phyloP scores from a whole-genome alignment of 1,284 basidiomycete genomes.

The Sanghuangporus sanghuang region DNA sequence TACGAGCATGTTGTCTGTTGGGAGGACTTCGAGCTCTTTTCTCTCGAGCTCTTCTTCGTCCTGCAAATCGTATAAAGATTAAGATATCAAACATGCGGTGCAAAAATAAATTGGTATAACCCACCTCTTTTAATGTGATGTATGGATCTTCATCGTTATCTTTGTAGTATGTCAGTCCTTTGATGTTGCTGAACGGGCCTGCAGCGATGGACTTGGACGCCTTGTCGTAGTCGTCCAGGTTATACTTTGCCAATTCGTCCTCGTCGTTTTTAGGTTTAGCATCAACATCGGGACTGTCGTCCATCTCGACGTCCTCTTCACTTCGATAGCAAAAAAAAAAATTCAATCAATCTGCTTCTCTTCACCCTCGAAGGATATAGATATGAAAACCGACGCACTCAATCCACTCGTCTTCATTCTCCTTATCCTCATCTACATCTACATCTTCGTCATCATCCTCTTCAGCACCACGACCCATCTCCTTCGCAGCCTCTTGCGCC shows the following conservation, averaged over 20 bases:
- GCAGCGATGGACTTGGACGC: slow-evolving; percentile 66
- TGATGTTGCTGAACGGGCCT: slow-evolving; percentile 95
- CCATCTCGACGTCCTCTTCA: slow-evolving; percentile 55
- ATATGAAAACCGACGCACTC: slow-evolving; percentile 61
- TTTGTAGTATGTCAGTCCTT: slow-evolving; percentile 89
- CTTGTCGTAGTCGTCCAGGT: slow-evolving; percentile 92
- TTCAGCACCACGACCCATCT: slow-evolving; percentile 59
- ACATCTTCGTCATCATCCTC: slow-evolving; percentile 48
- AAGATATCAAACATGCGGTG: background rate
- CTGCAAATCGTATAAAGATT: slow-evolving; percentile 24
- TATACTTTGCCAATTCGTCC: slow-evolving; percentile 87
- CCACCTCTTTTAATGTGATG: slow-evolving; percentile 90
- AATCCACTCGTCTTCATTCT: slow-evolving; percentile 60
- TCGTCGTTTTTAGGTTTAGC: slow-evolving; percentile 37
- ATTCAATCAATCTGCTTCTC: slow-evolving; percentile 13
- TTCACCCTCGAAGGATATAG: slow-evolving; percentile 11
- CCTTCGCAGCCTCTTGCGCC: slow-evolving; percentile 71
- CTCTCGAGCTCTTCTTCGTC: slow-evolving; percentile 82
- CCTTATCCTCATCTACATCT: slow-evolving; percentile 39
- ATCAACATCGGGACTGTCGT: slow-evolving; percentile 26
- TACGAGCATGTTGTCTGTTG: slow-evolving; percentile 91
- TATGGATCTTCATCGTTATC: slow-evolving; percentile 96
- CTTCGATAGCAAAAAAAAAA: slow-evolving; percentile 25
- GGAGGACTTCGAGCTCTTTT: slow-evolving; percentile 85
- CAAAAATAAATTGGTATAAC: slow-evolving; percentile 22